Conservation (phyloP, 2,329 filamentous ascomycete species). For the Dendryphion nanum region DNA sequence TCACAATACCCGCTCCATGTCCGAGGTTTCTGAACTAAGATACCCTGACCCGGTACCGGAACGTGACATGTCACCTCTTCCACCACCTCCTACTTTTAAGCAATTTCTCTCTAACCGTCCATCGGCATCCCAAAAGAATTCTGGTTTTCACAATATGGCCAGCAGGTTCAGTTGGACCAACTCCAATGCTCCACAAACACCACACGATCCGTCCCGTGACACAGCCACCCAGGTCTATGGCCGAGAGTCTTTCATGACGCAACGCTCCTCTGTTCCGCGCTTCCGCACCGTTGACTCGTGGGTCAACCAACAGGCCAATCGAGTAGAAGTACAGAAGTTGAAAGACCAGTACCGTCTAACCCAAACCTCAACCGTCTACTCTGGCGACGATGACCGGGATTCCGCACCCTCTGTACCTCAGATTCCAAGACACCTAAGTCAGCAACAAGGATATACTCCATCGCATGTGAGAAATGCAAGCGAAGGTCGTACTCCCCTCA, state of each 20-base stretch:
- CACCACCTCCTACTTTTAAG: conserved; percentile 37
- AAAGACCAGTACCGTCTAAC: conserved; percentile 35
- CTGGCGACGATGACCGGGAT: conserved; percentile 16
- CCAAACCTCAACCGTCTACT: conserved; percentile 23
- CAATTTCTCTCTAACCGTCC: conserved; percentile 39
- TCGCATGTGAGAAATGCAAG: not conserved
- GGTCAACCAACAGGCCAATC: conserved; percentile 41
- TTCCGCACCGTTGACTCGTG: conserved; percentile 43
- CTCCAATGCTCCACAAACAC: conserved; percentile 39
- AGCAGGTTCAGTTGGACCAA: conserved; percentile 43
- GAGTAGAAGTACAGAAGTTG: conserved; percentile 36
- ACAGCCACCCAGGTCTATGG: conserved; percentile 20
- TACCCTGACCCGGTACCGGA: conserved; percentile 19
- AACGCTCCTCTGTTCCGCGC: conserved; percentile 35
- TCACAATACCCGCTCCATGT: conserved; percentile 30
- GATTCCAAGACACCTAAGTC: conserved; percentile 19
- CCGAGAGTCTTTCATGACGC: conserved; percentile 38
- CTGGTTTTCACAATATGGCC: conserved; percentile 20
- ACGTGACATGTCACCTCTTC: conserved; percentile 17
- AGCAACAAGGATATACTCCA: not conserved
- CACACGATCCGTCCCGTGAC: conserved; percentile 30
- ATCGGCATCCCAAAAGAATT: conserved; percentile 18
- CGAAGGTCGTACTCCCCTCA: conserved; percentile 7
- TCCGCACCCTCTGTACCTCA: conserved; percentile 28
- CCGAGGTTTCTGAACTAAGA: conserved; percentile 20